Evolutionary conservation across 805 yeast species (phyloP), one percentile per base, ranked within the genome.

Genomic region (Cyberlindnera mrakii): DNA sequence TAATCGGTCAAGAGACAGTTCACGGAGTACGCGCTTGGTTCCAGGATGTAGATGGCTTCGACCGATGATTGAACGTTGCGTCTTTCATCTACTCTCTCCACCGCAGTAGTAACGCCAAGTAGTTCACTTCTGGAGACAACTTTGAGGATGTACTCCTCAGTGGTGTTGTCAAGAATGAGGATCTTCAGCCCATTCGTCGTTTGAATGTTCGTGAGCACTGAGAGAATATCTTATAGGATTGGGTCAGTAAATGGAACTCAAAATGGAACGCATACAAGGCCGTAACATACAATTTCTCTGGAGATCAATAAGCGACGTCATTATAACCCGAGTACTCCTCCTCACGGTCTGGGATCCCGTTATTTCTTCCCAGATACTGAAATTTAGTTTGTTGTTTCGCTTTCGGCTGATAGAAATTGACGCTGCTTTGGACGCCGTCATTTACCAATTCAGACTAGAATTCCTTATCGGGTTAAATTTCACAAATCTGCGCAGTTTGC

Each of bases 1-100:
- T 74, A 85, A 62, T 93, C 99, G 0, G 90, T 80, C 38, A 78
- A 63, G 17, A 93, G 71, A 63, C 98, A 90, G 44, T 81, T 82
- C 45, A 88, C 65, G 32, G 82, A 77, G 64, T 76, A 87, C 30
- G 66, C 63, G 5, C 79, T 64, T 1, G 95, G 89, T 40, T 84
- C 85, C 15, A 88, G 63, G 23, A 93, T 65, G 62, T 93, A 93
- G 9, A 93, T 67, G 6, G 89, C 97, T 51, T 84, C 91, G 36
- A 86, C 71, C 16, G 80, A 78, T 2, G 75, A 63, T 59, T 80
- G 82, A 15, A 79, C 72, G 35, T 75, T 74, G 49, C 95, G 71
- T 34, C 65, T 67, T 20, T 74, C 68, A 51, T 84, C 91, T 16
- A 87, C 67, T 47, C 67, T 63, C 54, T 82, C 89, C 15, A 85